phyloP scores from a whole-genome alignment of 1,284 basidiomycete species.

The Boletus semigastroideus region DNA sequence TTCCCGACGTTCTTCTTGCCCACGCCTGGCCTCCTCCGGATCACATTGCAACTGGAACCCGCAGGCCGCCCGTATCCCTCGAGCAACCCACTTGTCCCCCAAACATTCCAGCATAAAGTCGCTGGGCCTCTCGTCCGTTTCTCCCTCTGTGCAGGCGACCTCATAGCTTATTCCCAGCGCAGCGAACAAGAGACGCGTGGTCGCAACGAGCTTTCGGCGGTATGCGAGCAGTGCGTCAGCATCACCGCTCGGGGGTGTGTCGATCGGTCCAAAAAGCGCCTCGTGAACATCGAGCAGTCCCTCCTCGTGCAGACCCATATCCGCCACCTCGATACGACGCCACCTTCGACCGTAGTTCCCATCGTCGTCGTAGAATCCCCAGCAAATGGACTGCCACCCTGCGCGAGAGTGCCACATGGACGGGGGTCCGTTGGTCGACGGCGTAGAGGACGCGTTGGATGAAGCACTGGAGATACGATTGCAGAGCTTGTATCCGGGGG shows the following conservation, averaged over 20 bases:
- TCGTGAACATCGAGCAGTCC: neutral
- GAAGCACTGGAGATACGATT: neutral
- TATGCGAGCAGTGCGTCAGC: neutral
- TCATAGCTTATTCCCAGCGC: constrained; percentile 7
- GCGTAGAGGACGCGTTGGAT: neutral
- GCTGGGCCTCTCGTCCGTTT: neutral
- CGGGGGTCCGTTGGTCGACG: neutral
- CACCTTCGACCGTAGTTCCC: neutral
- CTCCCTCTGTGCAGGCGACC: constrained; percentile 10
- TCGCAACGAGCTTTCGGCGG: constrained; percentile 4
- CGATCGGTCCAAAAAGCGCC: constrained; percentile 11
- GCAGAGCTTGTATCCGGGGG: constrained; percentile 15
- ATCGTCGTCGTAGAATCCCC: constrained; percentile 10
- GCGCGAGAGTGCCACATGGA: constrained; percentile 4
- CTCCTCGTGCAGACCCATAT: constrained; percentile 5
- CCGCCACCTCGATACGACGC: constrained; percentile 4
- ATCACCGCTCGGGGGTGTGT: constrained; percentile 1
- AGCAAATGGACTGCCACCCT: constrained; percentile 19
- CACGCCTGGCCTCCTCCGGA: neutral
- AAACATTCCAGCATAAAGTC: constrained; percentile 11
- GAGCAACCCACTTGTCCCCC: constrained; percentile 12
- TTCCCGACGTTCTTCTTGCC: neutral
- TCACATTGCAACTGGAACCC: constrained; percentile 9
- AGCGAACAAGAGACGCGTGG: constrained; percentile 12
- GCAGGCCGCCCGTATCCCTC: constrained; percentile 14